Conservation (phyloP, 139 green algal species). For the Yamagishiella unicocca region DNA sequence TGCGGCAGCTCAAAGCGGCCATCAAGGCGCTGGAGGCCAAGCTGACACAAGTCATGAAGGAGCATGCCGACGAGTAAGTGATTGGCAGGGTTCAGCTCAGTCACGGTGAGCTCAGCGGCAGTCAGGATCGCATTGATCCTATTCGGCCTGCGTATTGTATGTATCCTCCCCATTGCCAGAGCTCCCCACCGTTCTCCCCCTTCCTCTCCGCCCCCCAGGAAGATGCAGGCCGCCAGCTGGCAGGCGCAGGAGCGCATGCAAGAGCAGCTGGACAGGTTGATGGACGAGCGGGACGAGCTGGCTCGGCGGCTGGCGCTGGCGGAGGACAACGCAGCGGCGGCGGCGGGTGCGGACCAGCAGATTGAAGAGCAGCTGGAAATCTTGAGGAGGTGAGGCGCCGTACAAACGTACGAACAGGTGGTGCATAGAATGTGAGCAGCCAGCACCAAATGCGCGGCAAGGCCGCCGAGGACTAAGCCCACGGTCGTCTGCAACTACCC, state of each 20-base stretch:
- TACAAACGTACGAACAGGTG: background rate
- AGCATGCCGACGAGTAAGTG: conserved; percentile 45
- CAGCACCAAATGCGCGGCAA: no score
- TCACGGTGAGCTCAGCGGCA: no score
- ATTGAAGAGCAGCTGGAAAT: background rate
- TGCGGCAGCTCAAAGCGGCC: conserved; percentile 67
- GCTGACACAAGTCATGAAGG: conserved; percentile 47
- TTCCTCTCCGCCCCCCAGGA: conserved; percentile 46
- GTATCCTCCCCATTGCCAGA: background rate
- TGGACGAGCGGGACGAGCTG: conserved; percentile 39
- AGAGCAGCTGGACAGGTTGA: conserved; percentile 48
- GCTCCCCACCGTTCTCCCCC: no score
- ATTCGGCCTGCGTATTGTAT: no score
- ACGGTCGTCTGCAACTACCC: no score
- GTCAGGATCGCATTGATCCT: no score
- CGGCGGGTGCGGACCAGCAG: background rate
- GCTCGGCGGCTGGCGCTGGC: conserved; percentile 19
- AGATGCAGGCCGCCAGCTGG: conserved; percentile 73
- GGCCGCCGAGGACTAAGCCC: no score
- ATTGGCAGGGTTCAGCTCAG: no score
- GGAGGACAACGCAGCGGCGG: conserved; percentile 39
- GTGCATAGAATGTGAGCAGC: background rate
- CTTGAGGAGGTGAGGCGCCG: background rate
- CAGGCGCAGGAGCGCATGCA: conserved; percentile 66
- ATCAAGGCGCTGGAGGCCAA: conserved; percentile 73